Percentiles rank a stretch among this genome's conserved stretches.
Conservation (phyloP, 495 filamentous ascomycete species). For the Penicilliopsis zonata region DNA sequence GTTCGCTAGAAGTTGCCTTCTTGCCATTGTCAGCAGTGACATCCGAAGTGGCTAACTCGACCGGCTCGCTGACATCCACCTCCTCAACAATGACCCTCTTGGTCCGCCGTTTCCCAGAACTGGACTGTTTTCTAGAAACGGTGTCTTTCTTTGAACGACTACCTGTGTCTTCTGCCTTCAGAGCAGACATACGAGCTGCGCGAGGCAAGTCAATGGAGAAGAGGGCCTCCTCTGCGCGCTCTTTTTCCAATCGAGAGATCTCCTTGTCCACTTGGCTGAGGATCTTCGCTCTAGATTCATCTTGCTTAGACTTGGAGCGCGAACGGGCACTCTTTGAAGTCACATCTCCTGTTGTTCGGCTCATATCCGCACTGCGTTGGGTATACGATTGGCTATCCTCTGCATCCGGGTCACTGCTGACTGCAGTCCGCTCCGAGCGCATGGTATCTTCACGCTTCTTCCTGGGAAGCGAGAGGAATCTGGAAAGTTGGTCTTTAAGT, state of each 20-base stretch:
- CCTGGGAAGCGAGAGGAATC: constrained; percentile 7
- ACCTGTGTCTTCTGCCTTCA: constrained; percentile 11
- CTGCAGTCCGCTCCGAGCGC: constrained; percentile 18
- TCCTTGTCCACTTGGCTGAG: constrained; percentile 32
- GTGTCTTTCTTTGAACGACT: constrained; percentile 10
- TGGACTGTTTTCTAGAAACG: constrained; percentile 21
- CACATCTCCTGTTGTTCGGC: constrained; percentile 21
- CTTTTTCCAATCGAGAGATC: constrained; percentile 28
- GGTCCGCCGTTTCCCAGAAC: constrained; percentile 31
- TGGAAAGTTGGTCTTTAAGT: constrained; percentile 29
- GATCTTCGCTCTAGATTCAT: constrained; percentile 21
- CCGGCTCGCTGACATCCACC: constrained; percentile 17
- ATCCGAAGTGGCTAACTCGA: constrained; percentile 17
- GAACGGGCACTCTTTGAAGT: constrained; percentile 22
- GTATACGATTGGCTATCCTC: constrained; percentile 25
- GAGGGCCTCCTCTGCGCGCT: constrained; percentile 33
- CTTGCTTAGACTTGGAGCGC: constrained; percentile 17
- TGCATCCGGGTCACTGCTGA: constrained; percentile 13
- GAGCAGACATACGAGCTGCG: constrained; percentile 10
- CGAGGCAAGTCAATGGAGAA: constrained; percentile 29
- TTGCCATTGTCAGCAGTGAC: constrained; percentile 20
- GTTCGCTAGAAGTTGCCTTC: constrained; percentile 14
- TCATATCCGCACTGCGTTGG: constrained; percentile 19
- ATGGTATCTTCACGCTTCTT: constrained; percentile 17
- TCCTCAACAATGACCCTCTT: constrained; percentile 34